Percentiles rank a stretch among this genome's conserved stretches.
Evolutionary conservation across 2,329 filamentous ascomycete species (phyloP).

Genomic region (Nemania diffusa): DNA sequence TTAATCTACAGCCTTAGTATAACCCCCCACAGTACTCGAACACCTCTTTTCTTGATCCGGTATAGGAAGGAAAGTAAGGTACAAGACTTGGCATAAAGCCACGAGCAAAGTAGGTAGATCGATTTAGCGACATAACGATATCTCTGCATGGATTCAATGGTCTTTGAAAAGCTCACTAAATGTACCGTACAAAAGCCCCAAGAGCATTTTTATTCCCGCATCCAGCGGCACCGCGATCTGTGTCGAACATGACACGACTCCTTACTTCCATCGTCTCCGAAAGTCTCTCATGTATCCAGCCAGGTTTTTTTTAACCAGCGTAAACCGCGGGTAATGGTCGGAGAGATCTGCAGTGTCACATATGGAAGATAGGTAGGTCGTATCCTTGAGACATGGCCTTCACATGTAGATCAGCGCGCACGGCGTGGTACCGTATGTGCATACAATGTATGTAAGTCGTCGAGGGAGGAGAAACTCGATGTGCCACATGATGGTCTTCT

Average conservation of each 20-base stretch:
- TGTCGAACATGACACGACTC: not conserved
- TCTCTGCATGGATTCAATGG: too few species aligned
- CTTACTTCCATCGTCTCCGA: not conserved
- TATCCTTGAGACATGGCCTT: not conserved
- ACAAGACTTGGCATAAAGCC: not conserved
- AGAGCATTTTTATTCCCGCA: not conserved
- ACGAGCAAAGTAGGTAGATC: not conserved
- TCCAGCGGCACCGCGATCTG: not conserved
- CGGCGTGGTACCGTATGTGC: constrained; percentile 10
- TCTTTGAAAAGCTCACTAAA: not conserved
- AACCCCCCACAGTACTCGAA: not conserved
- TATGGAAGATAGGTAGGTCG: constrained; percentile 10
- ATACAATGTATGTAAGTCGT: constrained; percentile 1
- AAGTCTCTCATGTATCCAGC: not conserved
- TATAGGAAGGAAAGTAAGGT: not conserved
- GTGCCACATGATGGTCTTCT: constrained; percentile 29
- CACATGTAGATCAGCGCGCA: not conserved
- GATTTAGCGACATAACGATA: too few species aligned
- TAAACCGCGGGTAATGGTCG: constrained; percentile 10
- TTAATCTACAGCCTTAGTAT: not conserved
- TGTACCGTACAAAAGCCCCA: not conserved
- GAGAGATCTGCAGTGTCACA: constrained; percentile 16
- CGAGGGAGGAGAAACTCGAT: constrained; percentile 19
- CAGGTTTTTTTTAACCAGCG: not conserved
- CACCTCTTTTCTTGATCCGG: not conserved